Percentiles rank a stretch among this genome's conserved stretches.
These are phyloP conservation scores for Magnolia officinalis DNA, from an alignment of 164 flowering plant species.

Conservation along the genomic window DNA sequence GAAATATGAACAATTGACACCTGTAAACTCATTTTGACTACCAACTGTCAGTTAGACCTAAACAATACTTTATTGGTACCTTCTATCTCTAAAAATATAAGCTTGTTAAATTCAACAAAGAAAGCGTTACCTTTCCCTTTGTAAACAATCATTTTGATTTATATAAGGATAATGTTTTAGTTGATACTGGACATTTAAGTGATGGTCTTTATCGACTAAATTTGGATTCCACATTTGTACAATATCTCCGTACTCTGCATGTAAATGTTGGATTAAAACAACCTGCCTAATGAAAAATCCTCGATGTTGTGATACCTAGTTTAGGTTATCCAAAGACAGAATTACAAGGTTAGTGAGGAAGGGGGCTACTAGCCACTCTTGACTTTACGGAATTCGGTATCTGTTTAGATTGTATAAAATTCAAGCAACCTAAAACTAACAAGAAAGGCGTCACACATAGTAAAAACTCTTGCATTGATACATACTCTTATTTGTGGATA, in stretches of 20 bases:
- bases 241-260: not conserved
- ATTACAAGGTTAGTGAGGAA: not conserved
- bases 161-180: not conserved
- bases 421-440: not conserved
- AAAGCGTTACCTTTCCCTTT: not conserved
- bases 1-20: not conserved
- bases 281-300: not conserved
- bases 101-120: not conserved
- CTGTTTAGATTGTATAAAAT: no score
- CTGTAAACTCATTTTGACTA: not conserved
- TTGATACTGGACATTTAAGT: not conserved
- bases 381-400: not conserved
- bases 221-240: not conserved
- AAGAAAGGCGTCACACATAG: not conserved
- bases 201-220: not conserved
- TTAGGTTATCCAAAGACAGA: slow-evolving; percentile 9
- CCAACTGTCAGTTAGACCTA: not conserved
- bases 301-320: not conserved
- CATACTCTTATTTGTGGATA: not conserved
- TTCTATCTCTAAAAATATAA: not conserved
- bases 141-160: not conserved
- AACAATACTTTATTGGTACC: not conserved
- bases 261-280: not conserved
- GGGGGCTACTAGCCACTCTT: not conserved
- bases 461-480: not conserved